phyloP scores from a whole-genome alignment of 441 rosid species.

The Croton setiger region DNA sequence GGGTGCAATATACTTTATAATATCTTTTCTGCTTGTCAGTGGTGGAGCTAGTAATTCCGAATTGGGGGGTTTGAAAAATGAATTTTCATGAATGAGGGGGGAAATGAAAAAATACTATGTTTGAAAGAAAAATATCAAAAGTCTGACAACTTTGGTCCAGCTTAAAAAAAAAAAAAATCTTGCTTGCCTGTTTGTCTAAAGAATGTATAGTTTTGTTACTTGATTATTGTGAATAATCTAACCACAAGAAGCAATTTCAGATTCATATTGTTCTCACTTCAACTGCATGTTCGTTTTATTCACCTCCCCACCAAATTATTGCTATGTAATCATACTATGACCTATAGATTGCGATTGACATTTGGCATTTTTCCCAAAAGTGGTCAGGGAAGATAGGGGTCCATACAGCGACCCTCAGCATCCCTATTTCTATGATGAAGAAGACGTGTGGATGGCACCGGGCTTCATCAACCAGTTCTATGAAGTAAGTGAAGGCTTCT shows the following conservation, averaged over 20 bases:
- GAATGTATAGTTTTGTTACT: neutral
- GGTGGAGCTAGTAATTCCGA: too few species aligned
- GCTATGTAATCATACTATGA: neutral
- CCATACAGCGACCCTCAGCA: conserved; percentile 91
- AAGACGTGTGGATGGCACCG: conserved; percentile 97
- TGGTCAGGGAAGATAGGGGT: conserved; percentile 91
- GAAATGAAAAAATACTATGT: too few species aligned
- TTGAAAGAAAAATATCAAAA: too few species aligned
- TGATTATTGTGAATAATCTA: neutral
- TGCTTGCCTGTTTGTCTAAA: neutral
- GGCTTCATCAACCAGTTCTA: conserved; percentile 91
- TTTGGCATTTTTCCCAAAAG: conserved; percentile 33
- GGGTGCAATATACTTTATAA: neutral
- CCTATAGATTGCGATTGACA: conserved; percentile 9
- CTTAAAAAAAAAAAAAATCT: too few species aligned
- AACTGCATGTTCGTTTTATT: neutral
- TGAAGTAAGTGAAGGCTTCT: conserved; percentile 39
- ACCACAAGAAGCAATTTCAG: neutral
- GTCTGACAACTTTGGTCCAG: too few species aligned
- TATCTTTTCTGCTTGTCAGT: too few species aligned
- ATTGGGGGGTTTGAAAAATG: too few species aligned
- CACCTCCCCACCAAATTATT: neutral
- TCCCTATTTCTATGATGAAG: conserved; percentile 86
- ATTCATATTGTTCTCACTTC: neutral
- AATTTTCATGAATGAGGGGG: too few species aligned